phyloP scores from a whole-genome alignment of 108 stramenopile species.

The Mayamaea pseudoterrestris region DNA sequence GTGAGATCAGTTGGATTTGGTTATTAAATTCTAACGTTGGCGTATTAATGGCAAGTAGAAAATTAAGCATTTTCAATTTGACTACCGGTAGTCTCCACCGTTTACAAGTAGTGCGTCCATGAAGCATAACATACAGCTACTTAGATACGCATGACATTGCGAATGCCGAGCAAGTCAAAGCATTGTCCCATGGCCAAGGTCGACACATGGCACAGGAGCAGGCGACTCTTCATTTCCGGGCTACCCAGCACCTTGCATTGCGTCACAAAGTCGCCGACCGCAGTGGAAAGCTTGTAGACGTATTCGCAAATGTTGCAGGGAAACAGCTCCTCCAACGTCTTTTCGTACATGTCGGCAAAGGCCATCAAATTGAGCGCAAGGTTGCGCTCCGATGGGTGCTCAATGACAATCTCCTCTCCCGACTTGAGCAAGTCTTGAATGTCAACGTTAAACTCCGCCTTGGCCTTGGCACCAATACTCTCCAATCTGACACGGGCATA shows the following conservation, averaged over 20 bases:
- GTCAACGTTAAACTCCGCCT: slow-evolving; percentile 60
- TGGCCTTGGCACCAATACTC: slow-evolving; percentile 89
- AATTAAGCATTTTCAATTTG: too few relatives aligned
- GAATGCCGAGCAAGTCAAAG: slow-evolving; percentile 79
- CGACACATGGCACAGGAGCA: slow-evolving; percentile 89
- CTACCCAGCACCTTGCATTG: slow-evolving; percentile 87
- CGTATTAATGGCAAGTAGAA: too few relatives aligned
- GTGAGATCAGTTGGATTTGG: too few relatives aligned
- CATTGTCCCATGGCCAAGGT: slow-evolving; percentile 82
- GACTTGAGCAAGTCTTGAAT: slow-evolving; percentile 55
- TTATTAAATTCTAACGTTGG: too few relatives aligned
- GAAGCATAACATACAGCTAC: too few relatives aligned
- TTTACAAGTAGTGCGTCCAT: too few relatives aligned
- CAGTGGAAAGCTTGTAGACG: slow-evolving; percentile 82
- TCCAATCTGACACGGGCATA: slow-evolving; percentile 96
- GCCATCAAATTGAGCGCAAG: slow-evolving; percentile 78
- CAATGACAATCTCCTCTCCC: slow-evolving; percentile 39
- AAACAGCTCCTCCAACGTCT: slow-evolving; percentile 69
- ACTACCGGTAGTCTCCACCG: too few relatives aligned
- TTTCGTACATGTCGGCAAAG: slow-evolving; percentile 76
- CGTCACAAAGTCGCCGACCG: slow-evolving; percentile 91
- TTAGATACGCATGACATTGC: slow-evolving; percentile 74
- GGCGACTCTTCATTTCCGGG: slow-evolving; percentile 82
- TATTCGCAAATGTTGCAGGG: slow-evolving; percentile 96
- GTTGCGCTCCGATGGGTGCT: slow-evolving; percentile 85